phyloP scores from a whole-genome alignment of 106 monocot genomes.

The Cymbidium sinense region DNA sequence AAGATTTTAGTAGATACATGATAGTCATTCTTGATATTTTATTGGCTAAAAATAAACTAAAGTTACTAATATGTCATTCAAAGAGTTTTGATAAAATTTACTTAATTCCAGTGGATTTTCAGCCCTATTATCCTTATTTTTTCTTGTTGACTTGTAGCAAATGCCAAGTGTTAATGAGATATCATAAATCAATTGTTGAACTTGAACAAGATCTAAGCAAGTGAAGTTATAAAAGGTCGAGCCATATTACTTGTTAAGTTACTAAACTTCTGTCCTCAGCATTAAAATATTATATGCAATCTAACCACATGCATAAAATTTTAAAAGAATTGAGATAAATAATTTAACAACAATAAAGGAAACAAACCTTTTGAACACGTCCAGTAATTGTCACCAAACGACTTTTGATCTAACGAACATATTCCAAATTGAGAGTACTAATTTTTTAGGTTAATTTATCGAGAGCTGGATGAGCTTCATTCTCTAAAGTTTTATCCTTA shows the following conservation, averaged over 20 bases:
- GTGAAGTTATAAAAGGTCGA: background rate
- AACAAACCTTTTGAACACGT: conserved; percentile 69
- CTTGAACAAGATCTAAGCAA: background rate
- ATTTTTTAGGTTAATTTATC: conserved; percentile 76
- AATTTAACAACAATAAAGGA: background rate
- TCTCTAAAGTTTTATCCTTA: conserved; percentile 52
- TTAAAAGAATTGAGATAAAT: background rate
- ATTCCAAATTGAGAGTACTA: conserved; percentile 77
- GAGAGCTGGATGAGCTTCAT: conserved; percentile 76
- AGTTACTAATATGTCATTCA: background rate
- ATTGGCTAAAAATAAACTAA: background rate
- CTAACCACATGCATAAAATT: background rate
- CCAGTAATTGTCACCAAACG: conserved; percentile 60
- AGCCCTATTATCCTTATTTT: background rate
- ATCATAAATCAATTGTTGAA: background rate
- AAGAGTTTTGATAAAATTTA: background rate
- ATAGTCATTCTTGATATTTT: background rate
- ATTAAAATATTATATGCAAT: background rate
- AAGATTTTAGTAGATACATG: too few species aligned
- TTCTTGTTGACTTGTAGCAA: background rate
- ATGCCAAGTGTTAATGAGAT: too few species aligned
- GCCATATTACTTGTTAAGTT: background rate
- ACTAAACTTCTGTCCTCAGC: background rate
- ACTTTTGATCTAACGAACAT: conserved; percentile 76
- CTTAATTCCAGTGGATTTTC: background rate